A percentile compares a stretch with the other conserved stretches of the same genome.
phyloP scores from a whole-genome alignment of 2,329 filamentous ascomycete species.

The Pseudogymnoascus sp. region DNA sequence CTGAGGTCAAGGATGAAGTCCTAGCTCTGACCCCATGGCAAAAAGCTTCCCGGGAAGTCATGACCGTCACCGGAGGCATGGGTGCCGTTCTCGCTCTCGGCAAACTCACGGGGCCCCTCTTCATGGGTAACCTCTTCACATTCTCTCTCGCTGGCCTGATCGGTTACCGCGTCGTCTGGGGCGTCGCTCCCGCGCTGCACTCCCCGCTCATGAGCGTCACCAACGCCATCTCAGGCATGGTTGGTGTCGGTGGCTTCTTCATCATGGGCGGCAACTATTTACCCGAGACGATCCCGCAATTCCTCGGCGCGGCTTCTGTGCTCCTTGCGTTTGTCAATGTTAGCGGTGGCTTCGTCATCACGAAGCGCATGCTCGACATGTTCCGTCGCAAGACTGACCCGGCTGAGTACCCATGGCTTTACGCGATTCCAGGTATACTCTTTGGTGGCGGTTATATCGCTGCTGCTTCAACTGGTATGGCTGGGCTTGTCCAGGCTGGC shows the following conservation, averaged over 20 bases:
- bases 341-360: constrained; percentile 82
- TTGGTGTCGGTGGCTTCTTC: constrained; percentile 81
- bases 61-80: constrained; percentile 70
- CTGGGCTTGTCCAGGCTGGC: constrained; percentile 77
- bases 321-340: constrained; percentile 83
- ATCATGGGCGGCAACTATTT: constrained; percentile 77
- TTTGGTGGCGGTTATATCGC: constrained; percentile 78
- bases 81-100: constrained; percentile 66
- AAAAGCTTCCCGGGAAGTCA: constrained; percentile 68
- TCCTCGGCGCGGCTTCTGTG: constrained; percentile 71
- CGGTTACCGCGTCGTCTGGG: constrained; percentile 85
- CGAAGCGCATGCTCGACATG: constrained; percentile 91
- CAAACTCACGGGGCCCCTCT: constrained; percentile 72
- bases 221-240: constrained; percentile 85
- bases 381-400: constrained; percentile 77
- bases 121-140: constrained; percentile 84
- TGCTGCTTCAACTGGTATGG: constrained; percentile 73
- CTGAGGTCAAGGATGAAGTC: constrained; percentile 45
- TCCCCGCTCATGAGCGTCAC: constrained; percentile 89
- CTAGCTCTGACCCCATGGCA: constrained; percentile 76
- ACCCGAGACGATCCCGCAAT: constrained; percentile 71
- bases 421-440: constrained; percentile 66
- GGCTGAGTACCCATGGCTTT: constrained; percentile 82
- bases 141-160: constrained; percentile 79
- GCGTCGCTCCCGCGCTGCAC: constrained; percentile 74